Evolutionary conservation across 257 asterid genomes (phyloP), one percentile per base, ranked within the genome.

Genomic region (Nicotiana sylvestris): DNA sequence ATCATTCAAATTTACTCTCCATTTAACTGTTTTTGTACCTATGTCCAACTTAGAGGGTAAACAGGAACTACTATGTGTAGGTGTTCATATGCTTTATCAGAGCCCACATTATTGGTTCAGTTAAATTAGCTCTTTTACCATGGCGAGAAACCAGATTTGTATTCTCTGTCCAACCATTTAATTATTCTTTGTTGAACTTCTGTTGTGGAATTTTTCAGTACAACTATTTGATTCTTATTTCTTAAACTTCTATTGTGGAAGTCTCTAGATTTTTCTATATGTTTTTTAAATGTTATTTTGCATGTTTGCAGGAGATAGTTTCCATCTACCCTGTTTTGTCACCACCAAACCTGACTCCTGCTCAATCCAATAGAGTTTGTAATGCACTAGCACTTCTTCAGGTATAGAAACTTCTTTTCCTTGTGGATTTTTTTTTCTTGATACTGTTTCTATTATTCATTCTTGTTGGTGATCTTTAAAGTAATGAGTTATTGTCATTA

Each of bases 361-460:
- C 83, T 29, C 82, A 84, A 84, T 86, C 90, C 43, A 81, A 72
- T 18, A 86, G 89, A 76, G 89, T 60, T 32, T 85, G 89, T 85
- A 77, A 89, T 76, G 89, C 81, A 39, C 84, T 87, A 78, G 88
- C 87, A 33, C 89, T 89, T 81, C 81, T 89, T 81, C 92, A 89
- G 92, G 92, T 87, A 62, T 68, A 67, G 58, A 61, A 62, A 58
- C 37, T 62, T 77, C 37, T 51, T 72, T 46, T 21, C 35, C 37
- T 43, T 72, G 13, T 72, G 60, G 37, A 21, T n/a, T 46, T 6
- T 43, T 21, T 18, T 21, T 65, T 39, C n/a, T 66, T 60, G 21
- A 13, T 85, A 3, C 35, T 68, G 57, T 18, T 29, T 82, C 57
- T 29, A 8, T 67, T 25, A 29, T 5, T 21, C 3, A 21, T 46